Base-by-base conservation (phyloP, 352 stramenopile genomes). In the Phytophthora europaea region DNA sequence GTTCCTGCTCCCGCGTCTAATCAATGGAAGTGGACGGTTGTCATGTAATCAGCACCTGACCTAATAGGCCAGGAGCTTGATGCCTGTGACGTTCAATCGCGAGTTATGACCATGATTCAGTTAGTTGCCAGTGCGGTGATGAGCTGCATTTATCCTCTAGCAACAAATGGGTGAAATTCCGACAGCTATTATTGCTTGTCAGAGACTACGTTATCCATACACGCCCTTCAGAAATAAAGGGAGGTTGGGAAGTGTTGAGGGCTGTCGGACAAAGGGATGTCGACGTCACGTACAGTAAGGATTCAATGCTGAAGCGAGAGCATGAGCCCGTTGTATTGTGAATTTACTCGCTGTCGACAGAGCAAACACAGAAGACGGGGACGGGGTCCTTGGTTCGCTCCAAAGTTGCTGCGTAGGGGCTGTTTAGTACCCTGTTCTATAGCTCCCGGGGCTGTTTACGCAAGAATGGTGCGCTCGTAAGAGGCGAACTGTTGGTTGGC, bases 401-500 rank as follows among this genome's bases (percentile, higher is more conserved):
- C 36, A 26, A 36, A 0, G n/a, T 43, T 5, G 28, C 22, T 61
- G 20, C 13, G 40, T 18, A 22, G 15, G 6, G 40, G 1, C 12
- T 22, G 16, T 10, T 16, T 40, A 40, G 10, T 40, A 5, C 34
- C 34, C 34, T 40, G 13, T 48, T 48, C 40, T 48, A 48, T 31
- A 31, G 26, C 15, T 45, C 38, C 16, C 2, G 16, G 23, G 18
- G 43, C 43, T 43, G 40, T 60, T 40, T 85, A 89, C 36, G 75
- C 74, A 34, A 92, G 58, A 60, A 96, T 89, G 33, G 78, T 81
- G 68, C 88, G 87, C 66, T 95, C 88, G 70, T 94, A 94, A 23
- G 87, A 88, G 10, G 90, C 90, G 62, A 95, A 90, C 69, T 99
- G 97, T 67, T 97, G 91, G 31, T 90, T 81, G 36, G 94, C 94